Evolutionary conservation across 805 yeast genomes (phyloP).

Genomic region (Teunomyces gatunensis): DNA sequence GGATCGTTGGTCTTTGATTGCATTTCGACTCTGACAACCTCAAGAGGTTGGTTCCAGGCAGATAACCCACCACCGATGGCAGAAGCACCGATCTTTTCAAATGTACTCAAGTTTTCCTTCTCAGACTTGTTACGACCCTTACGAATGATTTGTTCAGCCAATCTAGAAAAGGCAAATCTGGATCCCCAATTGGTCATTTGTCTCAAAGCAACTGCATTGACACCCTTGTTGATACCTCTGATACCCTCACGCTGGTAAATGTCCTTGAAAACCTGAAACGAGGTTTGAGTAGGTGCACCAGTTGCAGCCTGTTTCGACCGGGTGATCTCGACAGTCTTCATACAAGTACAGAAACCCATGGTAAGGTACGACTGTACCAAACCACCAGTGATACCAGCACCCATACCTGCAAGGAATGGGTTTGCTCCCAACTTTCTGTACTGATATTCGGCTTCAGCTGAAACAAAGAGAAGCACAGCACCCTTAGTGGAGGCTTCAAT

Average conservation of each 20-base stretch:
- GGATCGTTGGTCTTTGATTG: constrained; percentile 94
- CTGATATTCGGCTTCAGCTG: constrained; percentile 86
- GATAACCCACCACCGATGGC: constrained; percentile 95
- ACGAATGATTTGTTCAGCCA: constrained; percentile 85
- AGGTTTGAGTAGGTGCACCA: constrained; percentile 65
- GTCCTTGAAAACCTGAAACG: constrained; percentile 83
- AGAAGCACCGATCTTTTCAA: constrained; percentile 81
- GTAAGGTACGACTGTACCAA: constrained; percentile 94
- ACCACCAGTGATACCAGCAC: constrained; percentile 96
- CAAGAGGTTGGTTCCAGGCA: constrained; percentile 99
- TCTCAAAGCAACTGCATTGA: constrained; percentile 97
- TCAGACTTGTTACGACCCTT: constrained; percentile 54
- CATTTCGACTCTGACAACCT: constrained; percentile 97
- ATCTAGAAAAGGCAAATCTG: constrained; percentile 86
- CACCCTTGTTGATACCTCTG: constrained; percentile 95
- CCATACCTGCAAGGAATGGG: constrained; percentile 82
- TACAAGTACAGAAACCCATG: constrained; percentile 98
- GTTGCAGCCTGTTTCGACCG: constrained; percentile 68
- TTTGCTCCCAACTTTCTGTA: constrained; percentile 58
- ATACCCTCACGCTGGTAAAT: constrained; percentile 86
- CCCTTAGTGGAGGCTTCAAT: constrained; percentile 99
- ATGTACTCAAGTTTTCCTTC: constrained; percentile 61
- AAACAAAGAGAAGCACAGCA: constrained; percentile 88
- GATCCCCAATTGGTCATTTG: constrained; percentile 99
- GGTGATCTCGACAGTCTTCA: constrained; percentile 98